Percentiles rank a stretch among this genome's conserved stretches.
Evolutionary conservation across 176 grass and related monocot species (phyloP).

Genomic region (Triticum dicoccoides): DNA sequence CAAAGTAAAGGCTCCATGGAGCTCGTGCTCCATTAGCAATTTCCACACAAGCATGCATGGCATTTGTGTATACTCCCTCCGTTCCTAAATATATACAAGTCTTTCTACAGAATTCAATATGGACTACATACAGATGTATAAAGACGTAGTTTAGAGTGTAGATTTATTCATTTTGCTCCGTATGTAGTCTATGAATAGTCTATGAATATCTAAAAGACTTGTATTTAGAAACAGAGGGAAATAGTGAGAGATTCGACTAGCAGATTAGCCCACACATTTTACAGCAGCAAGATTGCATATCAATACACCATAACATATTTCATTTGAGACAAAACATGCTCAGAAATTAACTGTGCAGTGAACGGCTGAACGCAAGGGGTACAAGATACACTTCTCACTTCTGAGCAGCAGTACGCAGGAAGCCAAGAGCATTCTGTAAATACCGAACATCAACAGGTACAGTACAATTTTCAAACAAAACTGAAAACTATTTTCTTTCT

Average conservation of each 20-base stretch:
- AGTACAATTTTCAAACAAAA: constrained; percentile 7
- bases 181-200: too few species aligned
- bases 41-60: too few species aligned
- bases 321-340: neutral
- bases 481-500: constrained; percentile 11
- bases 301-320: neutral
- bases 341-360: neutral
- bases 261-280: neutral
- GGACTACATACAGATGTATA: too few species aligned
- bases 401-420: constrained; percentile 10
- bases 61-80: too few species aligned
- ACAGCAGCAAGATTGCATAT: neutral
- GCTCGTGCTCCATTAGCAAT: too few species aligned
- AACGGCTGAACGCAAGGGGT: neutral
- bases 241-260: neutral
- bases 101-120: too few species aligned
- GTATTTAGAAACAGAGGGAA: too few species aligned
- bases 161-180: too few species aligned
- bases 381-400: neutral
- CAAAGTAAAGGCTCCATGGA: too few species aligned
- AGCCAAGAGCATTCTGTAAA: neutral
- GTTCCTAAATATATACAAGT: too few species aligned
- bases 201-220: too few species aligned
- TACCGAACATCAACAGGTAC: neutral
- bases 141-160: too few species aligned